Conservation (phyloP, 1,284 basidiomycete genomes). For the Boletus semigastroideus region DNA sequence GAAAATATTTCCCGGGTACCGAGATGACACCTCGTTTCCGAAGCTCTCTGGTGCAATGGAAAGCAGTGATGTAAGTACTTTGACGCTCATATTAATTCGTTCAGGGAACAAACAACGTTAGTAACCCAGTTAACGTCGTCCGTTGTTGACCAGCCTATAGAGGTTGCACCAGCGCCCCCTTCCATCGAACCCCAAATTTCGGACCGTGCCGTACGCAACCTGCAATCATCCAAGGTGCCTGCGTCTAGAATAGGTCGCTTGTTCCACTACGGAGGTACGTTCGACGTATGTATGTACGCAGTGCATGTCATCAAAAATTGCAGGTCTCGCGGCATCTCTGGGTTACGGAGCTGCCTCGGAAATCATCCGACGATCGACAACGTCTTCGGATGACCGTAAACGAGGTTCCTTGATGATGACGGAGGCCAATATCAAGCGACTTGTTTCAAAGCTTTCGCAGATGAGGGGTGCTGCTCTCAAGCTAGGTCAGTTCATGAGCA, state of each 20-base stretch:
- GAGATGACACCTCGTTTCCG: not conserved
- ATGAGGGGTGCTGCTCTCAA: constrained; percentile 98
- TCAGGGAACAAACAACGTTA: not conserved
- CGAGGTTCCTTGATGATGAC: constrained; percentile 74
- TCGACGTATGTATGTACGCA: not conserved
- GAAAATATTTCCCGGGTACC: not conserved
- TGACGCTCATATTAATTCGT: not conserved
- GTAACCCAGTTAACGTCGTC: not conserved
- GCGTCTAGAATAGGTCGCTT: constrained; percentile 84
- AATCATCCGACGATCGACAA: constrained; percentile 47
- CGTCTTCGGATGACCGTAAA: constrained; percentile 32
- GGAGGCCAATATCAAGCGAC: constrained; percentile 84
- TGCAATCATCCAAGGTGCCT: constrained; percentile 82
- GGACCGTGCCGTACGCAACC: constrained; percentile 38
- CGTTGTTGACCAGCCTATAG: constrained; percentile 11
- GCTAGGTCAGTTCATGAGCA: constrained; percentile 96
- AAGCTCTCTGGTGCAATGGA: not conserved
- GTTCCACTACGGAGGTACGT: constrained; percentile 89
- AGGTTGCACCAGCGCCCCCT: not conserved
- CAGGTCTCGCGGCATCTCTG: constrained; percentile 72
- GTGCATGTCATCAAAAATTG: not conserved
- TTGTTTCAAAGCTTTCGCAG: constrained; percentile 89
- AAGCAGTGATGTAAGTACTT: constrained; percentile 14
- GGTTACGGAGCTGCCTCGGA: constrained; percentile 71
- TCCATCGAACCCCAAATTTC: not conserved